phyloP scores from a whole-genome alignment of 441 rosid genomes.

The Erodium trifolium region DNA sequence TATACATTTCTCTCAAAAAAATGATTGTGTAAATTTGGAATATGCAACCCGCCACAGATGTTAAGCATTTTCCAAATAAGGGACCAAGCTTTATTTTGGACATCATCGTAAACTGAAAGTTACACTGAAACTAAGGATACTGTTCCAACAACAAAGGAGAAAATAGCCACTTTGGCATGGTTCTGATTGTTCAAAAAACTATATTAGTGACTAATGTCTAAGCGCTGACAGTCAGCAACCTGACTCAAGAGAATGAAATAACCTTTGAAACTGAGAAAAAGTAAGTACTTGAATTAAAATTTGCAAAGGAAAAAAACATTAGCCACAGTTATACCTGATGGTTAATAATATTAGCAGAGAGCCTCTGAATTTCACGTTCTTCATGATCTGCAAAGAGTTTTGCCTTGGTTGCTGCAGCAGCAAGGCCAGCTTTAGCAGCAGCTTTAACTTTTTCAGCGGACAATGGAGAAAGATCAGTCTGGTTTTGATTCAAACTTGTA shows the following conservation, averaged over 20 bases:
- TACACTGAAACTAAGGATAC: not conserved
- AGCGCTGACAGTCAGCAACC: not conserved
- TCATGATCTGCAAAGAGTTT: constrained; percentile 97
- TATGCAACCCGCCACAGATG: not conserved
- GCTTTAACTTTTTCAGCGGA: constrained; percentile 59
- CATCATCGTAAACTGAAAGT: not conserved
- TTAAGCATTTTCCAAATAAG: not conserved
- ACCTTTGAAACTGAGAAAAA: not conserved
- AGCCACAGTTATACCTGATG: constrained; percentile 52
- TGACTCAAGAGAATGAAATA: too few relatives aligned
- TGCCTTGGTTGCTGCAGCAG: constrained; percentile 90
- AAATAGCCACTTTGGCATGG: not conserved
- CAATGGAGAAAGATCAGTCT: constrained; percentile 37
- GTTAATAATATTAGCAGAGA: constrained; percentile 84
- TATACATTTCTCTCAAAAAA: too few relatives aligned
- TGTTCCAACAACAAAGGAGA: not conserved
- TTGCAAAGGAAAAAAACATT: not conserved
- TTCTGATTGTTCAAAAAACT: not conserved
- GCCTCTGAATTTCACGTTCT: constrained; percentile 94
- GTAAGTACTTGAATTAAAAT: not conserved
- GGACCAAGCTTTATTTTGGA: not conserved
- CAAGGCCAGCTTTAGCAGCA: constrained; percentile 78
- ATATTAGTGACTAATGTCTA: not conserved
- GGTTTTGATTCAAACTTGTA: constrained; percentile 43
- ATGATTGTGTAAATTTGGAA: not conserved